Evolutionary conservation across 805 yeast species (phyloP), one percentile per base, ranked within the genome.

Genomic region (Tetrapisispora pingtungensis): DNA sequence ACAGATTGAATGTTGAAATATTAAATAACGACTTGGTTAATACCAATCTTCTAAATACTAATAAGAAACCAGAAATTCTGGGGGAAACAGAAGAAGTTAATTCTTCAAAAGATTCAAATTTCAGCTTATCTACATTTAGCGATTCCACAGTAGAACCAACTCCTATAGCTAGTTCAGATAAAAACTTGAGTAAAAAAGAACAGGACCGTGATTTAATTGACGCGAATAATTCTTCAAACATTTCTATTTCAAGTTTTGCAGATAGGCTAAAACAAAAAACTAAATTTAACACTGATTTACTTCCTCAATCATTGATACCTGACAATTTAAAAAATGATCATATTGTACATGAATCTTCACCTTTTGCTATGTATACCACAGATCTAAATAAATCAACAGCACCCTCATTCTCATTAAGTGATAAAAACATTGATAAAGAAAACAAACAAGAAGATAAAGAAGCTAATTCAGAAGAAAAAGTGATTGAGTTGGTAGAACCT

Each of bases 221-320:
- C 2, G 19, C n/a, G 3, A 28, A 33, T 33, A 19, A 10, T 7
- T 28, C 33, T 8, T 3, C 10, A n/a, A 13, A 10, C 7, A 38
- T 49, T 12, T 45, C 61, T 8, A 48, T 58, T 15, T 50, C 58
- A 8, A 48, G 55, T 0, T 37, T 59, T 10, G 44, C 62, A 10
- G 61, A 58, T 35, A 47, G 56, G 22, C 55, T 59, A 22, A 60
- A 60, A 44, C 52, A 57, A 39, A 51, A 47, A 12, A 64, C 64
- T 0, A 59, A 56, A 33, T 36, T 55, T 3, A 14, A 36, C 15
- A n/a, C 39, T 14, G 20, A 7, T 15, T n/a, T 28, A 3, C 35
- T 7, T 12, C 10, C 26, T 4, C 27, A 10, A 6, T 34, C 24
- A 34, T 19, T 34, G 10, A 5, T 22, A 7, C 12, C 7, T 20